Evolutionary conservation across 257 asterid species (phyloP), one percentile per base, ranked within the genome.

Genomic region (Plantago major): DNA sequence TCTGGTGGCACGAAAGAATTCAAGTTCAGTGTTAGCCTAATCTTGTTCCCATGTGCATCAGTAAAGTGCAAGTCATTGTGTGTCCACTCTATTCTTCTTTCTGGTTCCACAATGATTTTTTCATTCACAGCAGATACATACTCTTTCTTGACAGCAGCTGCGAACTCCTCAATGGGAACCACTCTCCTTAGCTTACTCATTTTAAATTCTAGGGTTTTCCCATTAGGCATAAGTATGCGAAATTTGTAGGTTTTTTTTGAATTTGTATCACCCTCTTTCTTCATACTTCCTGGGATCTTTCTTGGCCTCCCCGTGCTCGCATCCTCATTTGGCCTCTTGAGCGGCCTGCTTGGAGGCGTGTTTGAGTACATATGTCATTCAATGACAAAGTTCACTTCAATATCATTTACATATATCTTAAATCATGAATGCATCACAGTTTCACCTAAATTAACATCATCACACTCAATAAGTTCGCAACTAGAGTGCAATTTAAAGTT

Each of bases 161-260:
- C 52, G 19, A 87, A 76, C 45, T 78, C 75, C 65, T 70, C 50
- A 3, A 87, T 60, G 0, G 78, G 70, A 33, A 82, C 71, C 18
- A 60, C 70, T 19, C 7, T 55, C 0, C 68, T 65, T 18, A 45
- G 47, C 60, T 60, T 68, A 5, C 13, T 40, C 64, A 78, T 14
- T 73, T 67, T 81, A 12, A 82, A 62, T 67, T 76, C 87, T 10
- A 84, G 37, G 3, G 75, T 68, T 1, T 69, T 60, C 5, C 82
- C 80, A 60, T 87, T 84, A 0, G 95, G 95, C 55, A 87, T 53
- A 44, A 87, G 82, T 50, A 87, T 70, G 15, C 79, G 72, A 49
- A 87, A 87, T 52, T 13, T 61, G 67, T 49, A 75, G n/a, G 40
- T 33, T 0, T 50, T 2, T 28, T 68, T 65, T 3, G 46, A 46